Base-by-base conservation (phyloP, 305 asterid genomes). In the Fraxinus dipetala region DNA sequence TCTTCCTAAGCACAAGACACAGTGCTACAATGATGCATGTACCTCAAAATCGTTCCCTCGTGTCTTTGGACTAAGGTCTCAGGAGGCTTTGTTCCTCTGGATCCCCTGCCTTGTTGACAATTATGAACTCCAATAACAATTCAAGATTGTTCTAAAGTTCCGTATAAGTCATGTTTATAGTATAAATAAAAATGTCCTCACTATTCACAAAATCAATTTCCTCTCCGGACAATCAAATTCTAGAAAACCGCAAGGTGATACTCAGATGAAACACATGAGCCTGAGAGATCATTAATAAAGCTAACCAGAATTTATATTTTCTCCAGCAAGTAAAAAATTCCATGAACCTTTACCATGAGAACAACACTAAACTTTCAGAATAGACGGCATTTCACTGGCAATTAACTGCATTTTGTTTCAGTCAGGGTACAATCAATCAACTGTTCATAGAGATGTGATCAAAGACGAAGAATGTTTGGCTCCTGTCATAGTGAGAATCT, bases 31-130 rank as follows among this genome's bases (percentile, higher is more conserved):
- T 48, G 67, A 5, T 56, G 67, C 67, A 56, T 18, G 67, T 20
- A 6, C 67, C 67, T 4, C 26, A n/a, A 20, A 56, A n/a, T n/a
- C 67, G 10, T n/a, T 56, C 26, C 10, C 67, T 56, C 20, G 67
- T 1, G 10, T 56, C 67, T n/a, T 16, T 16, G 11, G 67, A 80
- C 83, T 76, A 56, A 80, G 76, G 78, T 73, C 83, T n/a, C 26
- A 56, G 4, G 24, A 56, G 11, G 67, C 10, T 56, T n/a, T 18
- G 67, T 18, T 56, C 67, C 24, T 6, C 67, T 6, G 11, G 24
- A 56, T n/a, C 26, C 11, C 67, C 0, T 56, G 63, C 26, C 8
- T 18, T 1, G 10, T n/a, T 16, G 65, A 54, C 22, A 54, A n/a
- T 1, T 56, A 48, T n/a, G 26, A n/a, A 56, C 26, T 18, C 67